These are phyloP conservation scores for Pythium myriotylum DNA, from an alignment of 352 stramenopile genomes.

Conservation along the genomic window DNA sequence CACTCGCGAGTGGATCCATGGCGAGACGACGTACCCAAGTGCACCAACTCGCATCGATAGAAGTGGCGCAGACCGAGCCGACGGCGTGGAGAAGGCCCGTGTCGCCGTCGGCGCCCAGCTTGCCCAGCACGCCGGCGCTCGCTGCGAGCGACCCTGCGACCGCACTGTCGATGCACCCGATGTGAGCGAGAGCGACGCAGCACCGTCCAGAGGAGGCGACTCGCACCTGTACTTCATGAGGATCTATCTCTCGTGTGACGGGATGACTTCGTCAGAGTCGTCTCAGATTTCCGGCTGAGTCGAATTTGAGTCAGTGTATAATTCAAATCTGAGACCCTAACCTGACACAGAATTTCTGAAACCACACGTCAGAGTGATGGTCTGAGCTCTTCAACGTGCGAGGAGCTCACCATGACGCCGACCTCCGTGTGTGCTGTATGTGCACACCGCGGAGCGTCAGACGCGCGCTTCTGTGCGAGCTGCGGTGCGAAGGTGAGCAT, in stretches of 20 bases:
- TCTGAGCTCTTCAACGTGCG: slow-evolving; percentile 5
- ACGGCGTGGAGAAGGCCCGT: slow-evolving; percentile 28
- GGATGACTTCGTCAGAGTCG: background rate
- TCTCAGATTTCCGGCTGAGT: slow-evolving; percentile 10
- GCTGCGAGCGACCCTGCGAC: slow-evolving; percentile 62
- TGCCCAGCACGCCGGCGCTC: slow-evolving; percentile 56
- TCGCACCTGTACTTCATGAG: slow-evolving; percentile 32
- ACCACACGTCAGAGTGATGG: slow-evolving; percentile 24
- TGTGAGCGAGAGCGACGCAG: background rate
- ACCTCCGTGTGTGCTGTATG: slow-evolving; percentile 18
- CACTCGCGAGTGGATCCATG: too few relatives aligned
- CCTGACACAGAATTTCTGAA: slow-evolving; percentile 4
- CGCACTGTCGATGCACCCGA: slow-evolving; percentile 32
- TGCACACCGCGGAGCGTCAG: slow-evolving; percentile 3
- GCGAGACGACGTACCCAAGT: slow-evolving; percentile 8
- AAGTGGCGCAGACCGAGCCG: slow-evolving; percentile 19
- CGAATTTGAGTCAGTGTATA: too few relatives aligned
- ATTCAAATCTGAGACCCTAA: too few relatives aligned
- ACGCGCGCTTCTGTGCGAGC: slow-evolving; percentile 26
- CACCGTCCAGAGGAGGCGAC: too few relatives aligned
- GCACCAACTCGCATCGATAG: background rate
- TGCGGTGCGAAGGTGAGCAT: slow-evolving; percentile 23
- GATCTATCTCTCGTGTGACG: background rate
- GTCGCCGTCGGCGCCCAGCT: slow-evolving; percentile 50
- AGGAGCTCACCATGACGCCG: too few relatives aligned